Evolutionary conservation across 768 basidiomycete genomes (phyloP).

Genomic region (Boletellus ananas): DNA sequence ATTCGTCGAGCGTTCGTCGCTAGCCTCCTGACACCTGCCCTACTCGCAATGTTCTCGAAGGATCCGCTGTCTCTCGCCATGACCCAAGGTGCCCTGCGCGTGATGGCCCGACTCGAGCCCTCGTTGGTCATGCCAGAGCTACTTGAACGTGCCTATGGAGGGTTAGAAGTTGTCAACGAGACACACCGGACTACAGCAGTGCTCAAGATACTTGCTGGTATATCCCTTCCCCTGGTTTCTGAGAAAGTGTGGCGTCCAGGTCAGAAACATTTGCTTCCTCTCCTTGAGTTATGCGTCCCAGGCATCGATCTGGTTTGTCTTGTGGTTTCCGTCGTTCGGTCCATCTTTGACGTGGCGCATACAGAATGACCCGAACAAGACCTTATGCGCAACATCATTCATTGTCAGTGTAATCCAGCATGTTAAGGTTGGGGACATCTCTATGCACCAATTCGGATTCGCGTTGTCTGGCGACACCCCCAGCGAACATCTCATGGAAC

Average conservation of each 20-base stretch:
- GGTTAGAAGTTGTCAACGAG: slow-evolving; percentile 91
- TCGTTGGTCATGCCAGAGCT: slow-evolving; percentile 85
- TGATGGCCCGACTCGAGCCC: slow-evolving; percentile 78
- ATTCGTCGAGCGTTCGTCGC: slow-evolving; percentile 83
- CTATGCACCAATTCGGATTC: slow-evolving; percentile 54
- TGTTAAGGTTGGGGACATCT: slow-evolving; percentile 75
- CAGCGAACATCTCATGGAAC: slow-evolving; percentile 50
- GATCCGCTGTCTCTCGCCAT: slow-evolving; percentile 77
- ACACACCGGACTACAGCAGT: slow-evolving; percentile 93
- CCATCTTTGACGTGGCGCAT: slow-evolving; percentile 1
- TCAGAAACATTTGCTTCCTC: slow-evolving; percentile 81
- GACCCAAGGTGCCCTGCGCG: slow-evolving; percentile 75
- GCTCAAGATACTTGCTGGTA: slow-evolving; percentile 75
- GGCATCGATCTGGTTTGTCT: slow-evolving; percentile 80
- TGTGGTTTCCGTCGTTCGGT: neutral
- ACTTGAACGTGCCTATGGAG: slow-evolving; percentile 86
- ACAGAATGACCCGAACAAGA: slow-evolving; percentile 80
- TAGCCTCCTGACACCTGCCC: slow-evolving; percentile 77
- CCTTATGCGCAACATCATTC: slow-evolving; percentile 75
- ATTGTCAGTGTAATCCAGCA: slow-evolving; percentile 70
- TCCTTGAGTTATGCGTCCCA: slow-evolving; percentile 85
- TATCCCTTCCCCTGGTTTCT: slow-evolving; percentile 71
- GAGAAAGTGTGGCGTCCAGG: slow-evolving; percentile 81
- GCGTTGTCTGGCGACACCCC: slow-evolving; percentile 52
- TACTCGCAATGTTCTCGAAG: slow-evolving; percentile 90